These are phyloP conservation scores for Urochloa ruziziensis DNA, from an alignment of 176 grass and related monocot genomes.

Conservation along the genomic window DNA sequence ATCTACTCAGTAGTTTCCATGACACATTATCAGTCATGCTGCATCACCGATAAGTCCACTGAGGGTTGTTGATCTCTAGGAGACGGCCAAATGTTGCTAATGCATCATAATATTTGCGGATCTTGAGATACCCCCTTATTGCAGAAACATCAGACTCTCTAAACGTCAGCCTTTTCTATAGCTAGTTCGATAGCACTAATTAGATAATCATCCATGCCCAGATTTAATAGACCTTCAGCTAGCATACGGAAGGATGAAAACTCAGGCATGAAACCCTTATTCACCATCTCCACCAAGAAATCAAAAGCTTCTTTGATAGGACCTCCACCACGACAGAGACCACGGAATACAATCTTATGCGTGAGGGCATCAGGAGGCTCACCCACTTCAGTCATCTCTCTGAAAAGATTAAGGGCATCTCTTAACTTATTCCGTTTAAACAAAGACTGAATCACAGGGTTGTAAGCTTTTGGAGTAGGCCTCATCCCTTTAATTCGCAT, in stretches of 20 bases:
- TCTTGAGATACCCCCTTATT: conserved; percentile 82
- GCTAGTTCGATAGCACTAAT: conserved; percentile 55
- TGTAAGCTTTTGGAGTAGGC: conserved; percentile 80
- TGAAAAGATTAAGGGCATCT: conserved; percentile 75
- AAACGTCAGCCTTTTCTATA: conserved; percentile 60
- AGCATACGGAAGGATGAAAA: conserved; percentile 76
- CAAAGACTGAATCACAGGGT: conserved; percentile 67
- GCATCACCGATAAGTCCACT: conserved; percentile 40
- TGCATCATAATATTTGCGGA: conserved; percentile 76
- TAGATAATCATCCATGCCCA: conserved; percentile 83
- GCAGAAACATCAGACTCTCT: conserved; percentile 59
- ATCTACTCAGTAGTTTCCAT: neutral
- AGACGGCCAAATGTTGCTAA: conserved; percentile 63
- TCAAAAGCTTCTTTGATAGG: conserved; percentile 81
- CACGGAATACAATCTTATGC: conserved; percentile 79
- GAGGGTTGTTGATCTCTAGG: conserved; percentile 43
- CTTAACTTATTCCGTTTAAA: conserved; percentile 58
- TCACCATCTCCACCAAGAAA: conserved; percentile 80
- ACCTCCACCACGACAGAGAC: conserved; percentile 71
- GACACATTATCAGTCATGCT: neutral
- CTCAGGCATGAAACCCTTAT: conserved; percentile 74
- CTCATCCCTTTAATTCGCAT: conserved; percentile 70
- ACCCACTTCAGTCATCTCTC: conserved; percentile 71
- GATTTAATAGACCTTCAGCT: conserved; percentile 71
- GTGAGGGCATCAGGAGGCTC: conserved; percentile 79